Evolutionary conservation across 805 yeast genomes (phyloP).

Genomic region (Yamadazyma endophytica): DNA sequence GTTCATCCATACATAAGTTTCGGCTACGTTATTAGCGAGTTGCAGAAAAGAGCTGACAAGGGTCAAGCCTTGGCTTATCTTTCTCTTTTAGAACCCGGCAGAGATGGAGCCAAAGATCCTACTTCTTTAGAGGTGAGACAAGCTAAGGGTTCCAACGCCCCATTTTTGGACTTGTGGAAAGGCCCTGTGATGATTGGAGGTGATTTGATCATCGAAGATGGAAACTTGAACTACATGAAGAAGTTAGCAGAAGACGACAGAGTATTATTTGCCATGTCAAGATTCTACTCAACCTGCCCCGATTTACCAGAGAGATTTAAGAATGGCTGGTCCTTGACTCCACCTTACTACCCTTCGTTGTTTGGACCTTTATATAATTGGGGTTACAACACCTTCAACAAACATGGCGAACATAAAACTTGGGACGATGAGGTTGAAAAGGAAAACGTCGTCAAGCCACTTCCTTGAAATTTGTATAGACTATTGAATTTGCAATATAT

Average conservation of each 20-base stretch:
- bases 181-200: no score
- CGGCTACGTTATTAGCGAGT: constrained; percentile 23
- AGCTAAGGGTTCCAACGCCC: no score
- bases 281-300: constrained; percentile 42
- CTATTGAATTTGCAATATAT: no score
- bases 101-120: no score
- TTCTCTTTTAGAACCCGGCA: constrained; percentile 36
- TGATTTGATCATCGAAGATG: no score
- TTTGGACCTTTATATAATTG: constrained; percentile 23
- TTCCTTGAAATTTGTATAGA: no score
- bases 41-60: constrained; percentile 21
- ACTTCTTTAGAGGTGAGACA: no score
- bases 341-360: constrained; percentile 37
- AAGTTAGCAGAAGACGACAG: constrained; percentile 22
- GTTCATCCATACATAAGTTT: constrained; percentile 21
- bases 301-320: constrained; percentile 36
- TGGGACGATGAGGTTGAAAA: constrained; percentile 7
- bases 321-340: constrained; percentile 29
- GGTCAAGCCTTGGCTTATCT: constrained; percentile 32
- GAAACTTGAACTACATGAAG: no score
- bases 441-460: no score
- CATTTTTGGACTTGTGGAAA: no score
- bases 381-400: constrained; percentile 23
- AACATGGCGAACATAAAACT: constrained; percentile 3
- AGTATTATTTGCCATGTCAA: constrained; percentile 39